These are phyloP conservation scores for Dactylellina haptotyla DNA, from an alignment of 2,329 filamentous ascomycete genomes.

Conservation along the genomic window DNA sequence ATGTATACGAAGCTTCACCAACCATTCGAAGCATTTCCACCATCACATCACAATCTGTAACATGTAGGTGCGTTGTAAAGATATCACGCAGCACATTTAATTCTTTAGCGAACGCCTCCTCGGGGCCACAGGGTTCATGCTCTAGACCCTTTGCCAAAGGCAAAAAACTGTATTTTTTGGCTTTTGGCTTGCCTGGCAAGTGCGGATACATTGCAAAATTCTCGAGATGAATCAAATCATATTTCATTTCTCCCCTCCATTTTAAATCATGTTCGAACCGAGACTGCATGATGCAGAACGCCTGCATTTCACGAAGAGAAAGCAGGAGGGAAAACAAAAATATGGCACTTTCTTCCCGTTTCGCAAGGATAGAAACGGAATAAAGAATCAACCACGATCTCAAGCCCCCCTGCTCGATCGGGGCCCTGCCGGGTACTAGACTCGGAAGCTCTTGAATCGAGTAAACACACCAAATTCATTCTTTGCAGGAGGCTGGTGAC, in stretches of 20 bases:
- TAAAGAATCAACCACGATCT: neutral
- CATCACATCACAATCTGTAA: neutral
- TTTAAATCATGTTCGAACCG: constrained; percentile 20
- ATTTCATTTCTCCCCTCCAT: constrained; percentile 31
- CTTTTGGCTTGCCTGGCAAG: constrained; percentile 30
- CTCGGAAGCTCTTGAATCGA: constrained; percentile 24
- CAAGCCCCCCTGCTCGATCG: neutral
- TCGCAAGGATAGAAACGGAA: neutral
- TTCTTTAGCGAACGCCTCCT: neutral
- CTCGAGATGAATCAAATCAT: constrained; percentile 36
- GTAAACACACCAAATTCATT: neutral
- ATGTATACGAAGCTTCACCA: neutral
- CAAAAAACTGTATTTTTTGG: constrained; percentile 21
- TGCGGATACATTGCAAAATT: constrained; percentile 35
- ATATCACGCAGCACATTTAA: neutral
- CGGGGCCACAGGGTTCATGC: neutral
- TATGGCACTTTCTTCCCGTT: neutral
- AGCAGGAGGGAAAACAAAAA: neutral
- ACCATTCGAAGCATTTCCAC: neutral
- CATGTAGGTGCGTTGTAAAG: neutral
- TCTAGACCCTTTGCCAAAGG: constrained; percentile 29
- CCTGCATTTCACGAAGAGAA: constrained; percentile 23
- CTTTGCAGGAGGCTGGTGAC: constrained; percentile 18
- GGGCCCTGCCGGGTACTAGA: neutral
- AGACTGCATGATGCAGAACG: constrained; percentile 42